Conservation (phyloP, 106 monocot genomes). For the Dioscorea zingiberensis region DNA sequence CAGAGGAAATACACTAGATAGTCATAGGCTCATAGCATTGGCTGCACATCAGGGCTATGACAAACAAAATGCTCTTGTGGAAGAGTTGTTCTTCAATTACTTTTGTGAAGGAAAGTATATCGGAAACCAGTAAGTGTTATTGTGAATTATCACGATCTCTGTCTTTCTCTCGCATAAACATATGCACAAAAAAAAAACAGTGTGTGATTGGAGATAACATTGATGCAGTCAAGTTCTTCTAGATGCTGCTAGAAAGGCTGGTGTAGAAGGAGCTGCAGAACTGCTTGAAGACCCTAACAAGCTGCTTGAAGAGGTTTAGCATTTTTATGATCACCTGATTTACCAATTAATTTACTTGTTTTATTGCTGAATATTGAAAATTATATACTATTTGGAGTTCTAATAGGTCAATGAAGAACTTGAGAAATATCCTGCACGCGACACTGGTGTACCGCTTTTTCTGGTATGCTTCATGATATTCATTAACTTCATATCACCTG, state of each 20-base stretch:
- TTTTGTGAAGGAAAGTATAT: slow-evolving; percentile 75
- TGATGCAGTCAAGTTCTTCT: slow-evolving; percentile 76
- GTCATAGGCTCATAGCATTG: slow-evolving; percentile 86
- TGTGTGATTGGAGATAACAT: background rate
- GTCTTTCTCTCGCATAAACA: no score
- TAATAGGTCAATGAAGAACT: slow-evolving; percentile 74
- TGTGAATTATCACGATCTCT: background rate
- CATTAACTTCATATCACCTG: background rate
- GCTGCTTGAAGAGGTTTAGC: slow-evolving; percentile 68
- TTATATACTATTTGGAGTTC: background rate
- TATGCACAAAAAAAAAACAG: background rate
- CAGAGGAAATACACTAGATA: slow-evolving; percentile 81
- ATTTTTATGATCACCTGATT: no score
- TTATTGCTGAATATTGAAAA: background rate
- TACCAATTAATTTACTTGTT: background rate
- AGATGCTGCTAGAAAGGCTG: slow-evolving; percentile 77
- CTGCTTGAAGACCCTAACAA: slow-evolving; percentile 63
- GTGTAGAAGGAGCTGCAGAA: slow-evolving; percentile 73
- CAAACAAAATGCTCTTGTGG: slow-evolving; percentile 80
- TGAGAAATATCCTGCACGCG: slow-evolving; percentile 54
- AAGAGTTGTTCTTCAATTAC: slow-evolving; percentile 71
- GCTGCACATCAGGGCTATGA: slow-evolving; percentile 72
- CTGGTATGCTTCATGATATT: slow-evolving; percentile 36
- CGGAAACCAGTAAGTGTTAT: slow-evolving; percentile 56
- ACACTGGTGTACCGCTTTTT: slow-evolving; percentile 74